Conservation (phyloP, 164 flowering plant species). For the Nelumbo lutea region DNA sequence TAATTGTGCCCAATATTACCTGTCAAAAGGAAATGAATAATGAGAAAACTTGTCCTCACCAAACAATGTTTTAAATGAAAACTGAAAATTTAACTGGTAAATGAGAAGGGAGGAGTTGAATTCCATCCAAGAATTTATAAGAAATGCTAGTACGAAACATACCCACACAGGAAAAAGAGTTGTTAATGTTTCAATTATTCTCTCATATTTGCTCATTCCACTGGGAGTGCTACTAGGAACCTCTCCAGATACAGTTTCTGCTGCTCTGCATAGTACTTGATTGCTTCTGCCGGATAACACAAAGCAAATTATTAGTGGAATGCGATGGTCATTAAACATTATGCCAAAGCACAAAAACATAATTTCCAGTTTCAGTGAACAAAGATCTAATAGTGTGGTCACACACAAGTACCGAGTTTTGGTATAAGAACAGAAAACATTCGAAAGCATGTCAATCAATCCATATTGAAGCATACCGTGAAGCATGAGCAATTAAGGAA, state of each 20-base stretch:
- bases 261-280: constrained; percentile 56
- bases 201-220: constrained; percentile 64
- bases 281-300: constrained; percentile 29
- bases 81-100: background rate
- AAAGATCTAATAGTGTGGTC: background rate
- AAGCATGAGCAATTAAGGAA: constrained; percentile 17
- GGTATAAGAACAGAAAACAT: background rate
- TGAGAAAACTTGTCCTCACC: background rate
- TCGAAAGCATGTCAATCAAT: background rate
- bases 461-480: constrained; percentile 33
- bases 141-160: constrained; percentile 17
- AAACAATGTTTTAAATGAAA: background rate
- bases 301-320: constrained; percentile 1
- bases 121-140: constrained; percentile 1
- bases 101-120: background rate
- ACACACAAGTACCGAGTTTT: background rate
- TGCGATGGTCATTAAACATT: background rate
- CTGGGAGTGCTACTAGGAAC: constrained; percentile 42
- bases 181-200: constrained; percentile 74
- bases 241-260: constrained; percentile 64
- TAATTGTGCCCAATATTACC: constrained; percentile 83
- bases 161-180: constrained; percentile 98
- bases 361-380: background rate
- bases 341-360: background rate
- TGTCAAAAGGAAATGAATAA: constrained; percentile 25